Evolutionary conservation across 208 protist genomes (phyloP), one percentile per base, ranked within the genome.

Genomic region (Leishmania mexicana): DNA sequence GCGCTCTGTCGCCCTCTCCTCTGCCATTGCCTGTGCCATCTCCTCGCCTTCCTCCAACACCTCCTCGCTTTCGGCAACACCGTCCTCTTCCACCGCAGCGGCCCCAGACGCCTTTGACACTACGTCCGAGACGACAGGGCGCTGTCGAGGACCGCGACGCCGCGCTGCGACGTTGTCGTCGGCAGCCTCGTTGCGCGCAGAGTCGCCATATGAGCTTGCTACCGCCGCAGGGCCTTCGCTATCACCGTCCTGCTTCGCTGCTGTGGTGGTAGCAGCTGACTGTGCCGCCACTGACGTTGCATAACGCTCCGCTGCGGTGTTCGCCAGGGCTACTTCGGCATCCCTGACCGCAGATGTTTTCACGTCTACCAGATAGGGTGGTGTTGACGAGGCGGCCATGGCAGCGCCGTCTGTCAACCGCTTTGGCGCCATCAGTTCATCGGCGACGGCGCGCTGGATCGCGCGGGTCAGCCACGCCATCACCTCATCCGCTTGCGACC

Each of bases 401-500:
- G 72, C 35, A 35, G 19, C 65, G 40, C 82, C 84, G 7, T 57
- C 49, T 6, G 81, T 10, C 42, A 75, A 64, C 67, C 47, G 58
- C 80, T 78, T 76, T 28, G 78, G 83, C 38, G 87, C 81, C 57
- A 85, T 87, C 51, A 97, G 85, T 83, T 97, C 92, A 78, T 95
- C 90, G 78, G 88, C 88, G n/a, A 97, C 86, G 17, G 94, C 94
- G 45, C 89, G 85, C 58, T 93, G 90, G 79, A 97, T 95, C 1
- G 94, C 90, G 51, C 90, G 88, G 4, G 92, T 93, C 28, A 97
- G 84, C 92, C 94, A 97, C n/a, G 87, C 87, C 64, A 97, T 88
- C 19, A 97, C 90, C 81, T 92, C 88, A 28, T 93, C 87, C 81
- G 89, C 85, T 83, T 93, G 88, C 31, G 72, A 83, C 76, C 86